Evolutionary conservation across 176 grass and related monocot genomes (phyloP), one percentile per base, ranked within the genome.

Genomic region (Juncus inflexus): DNA sequence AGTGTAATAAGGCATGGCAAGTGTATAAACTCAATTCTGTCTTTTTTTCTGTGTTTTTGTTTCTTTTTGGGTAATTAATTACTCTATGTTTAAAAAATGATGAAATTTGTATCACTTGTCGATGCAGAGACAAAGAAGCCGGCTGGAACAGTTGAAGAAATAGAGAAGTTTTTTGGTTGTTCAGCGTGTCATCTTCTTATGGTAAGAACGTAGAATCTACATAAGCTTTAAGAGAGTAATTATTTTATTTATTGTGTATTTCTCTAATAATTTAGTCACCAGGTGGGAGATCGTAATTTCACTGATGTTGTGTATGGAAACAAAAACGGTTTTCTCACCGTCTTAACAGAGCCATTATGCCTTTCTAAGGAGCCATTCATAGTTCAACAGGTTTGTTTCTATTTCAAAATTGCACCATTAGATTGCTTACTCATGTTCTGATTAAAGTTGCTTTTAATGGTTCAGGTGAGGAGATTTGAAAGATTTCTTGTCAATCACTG

Each of bases 291-390:
- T 75, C 75, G 88, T 38, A 77, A 86, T 82, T 97, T 97, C 60
- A 97, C 94, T 59, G 94, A 97, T 78, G 70, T 97, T 69, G 83
- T 91, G 5, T 97, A 89, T 15, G 88, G 94, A 49, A 97, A 97
- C 45, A 86, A 51, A 75, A 91, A 91, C 77, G 88, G 88, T 42
- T 97, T 86, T 73, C 78, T 97, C 67, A 97, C 94, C 59, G 77
- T 92, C 35, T 78, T 91, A 63, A 84, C 87, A 69, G 85, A 97
- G 52, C 94, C 94, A 35, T 70, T 97, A 52, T 81, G 55, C 68
- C 82, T 84, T 50, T 69, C 75, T 0, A 45, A 35, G 61, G 94
- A 97, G 68, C 87, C 94, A 9, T 89, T 84, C 66, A 87, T 89
- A 77, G 88, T 97, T 57, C 85, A 74, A 75, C 84, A 55, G 83